Evolutionary conservation across 805 yeast species (phyloP).

Genomic region (Ogataea dorogensis): DNA sequence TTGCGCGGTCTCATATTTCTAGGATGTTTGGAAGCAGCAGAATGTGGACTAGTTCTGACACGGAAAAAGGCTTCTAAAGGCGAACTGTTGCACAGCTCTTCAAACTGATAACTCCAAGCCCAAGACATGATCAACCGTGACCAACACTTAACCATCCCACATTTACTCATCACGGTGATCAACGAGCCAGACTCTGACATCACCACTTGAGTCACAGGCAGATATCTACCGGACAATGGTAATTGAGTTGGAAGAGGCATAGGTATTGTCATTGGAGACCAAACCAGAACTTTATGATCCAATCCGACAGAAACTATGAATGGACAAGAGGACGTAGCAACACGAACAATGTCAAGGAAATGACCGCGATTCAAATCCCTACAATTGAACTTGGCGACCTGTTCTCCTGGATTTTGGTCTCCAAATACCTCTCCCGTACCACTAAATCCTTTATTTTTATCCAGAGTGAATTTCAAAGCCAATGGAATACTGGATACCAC

Average conservation of each 20-base stretch:
- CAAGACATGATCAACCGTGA: constrained; percentile 53
- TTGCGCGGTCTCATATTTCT: constrained; percentile 20
- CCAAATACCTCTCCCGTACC: constrained; percentile 9
- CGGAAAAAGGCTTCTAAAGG: constrained; percentile 63
- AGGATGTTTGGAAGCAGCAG: constrained; percentile 33
- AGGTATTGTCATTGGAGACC: constrained; percentile 64
- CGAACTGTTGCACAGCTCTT: constrained; percentile 35
- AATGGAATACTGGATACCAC: constrained; percentile 49
- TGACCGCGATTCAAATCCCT: constrained; percentile 51
- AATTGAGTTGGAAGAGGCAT: constrained; percentile 45
- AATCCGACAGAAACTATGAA: constrained; percentile 70
- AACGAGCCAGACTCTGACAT: constrained; percentile 59
- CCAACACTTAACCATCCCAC: constrained; percentile 58
- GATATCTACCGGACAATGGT: constrained; percentile 43
- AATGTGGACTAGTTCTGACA: constrained; percentile 45
- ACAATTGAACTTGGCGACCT: constrained; percentile 26
- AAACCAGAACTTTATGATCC: constrained; percentile 67
- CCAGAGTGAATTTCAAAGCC: constrained; percentile 41
- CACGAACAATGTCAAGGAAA: constrained; percentile 58
- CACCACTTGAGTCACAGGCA: constrained; percentile 62
- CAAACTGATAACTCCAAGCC: constrained; percentile 52
- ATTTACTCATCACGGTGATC: constrained; percentile 52
- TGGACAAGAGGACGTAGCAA: constrained; percentile 60
- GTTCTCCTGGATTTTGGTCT: constrained; percentile 11
- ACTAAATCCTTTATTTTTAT: constrained; percentile 19